Evolutionary conservation across 140 eudicot genomes (phyloP).

Genomic region (Flaveria floridana): DNA sequence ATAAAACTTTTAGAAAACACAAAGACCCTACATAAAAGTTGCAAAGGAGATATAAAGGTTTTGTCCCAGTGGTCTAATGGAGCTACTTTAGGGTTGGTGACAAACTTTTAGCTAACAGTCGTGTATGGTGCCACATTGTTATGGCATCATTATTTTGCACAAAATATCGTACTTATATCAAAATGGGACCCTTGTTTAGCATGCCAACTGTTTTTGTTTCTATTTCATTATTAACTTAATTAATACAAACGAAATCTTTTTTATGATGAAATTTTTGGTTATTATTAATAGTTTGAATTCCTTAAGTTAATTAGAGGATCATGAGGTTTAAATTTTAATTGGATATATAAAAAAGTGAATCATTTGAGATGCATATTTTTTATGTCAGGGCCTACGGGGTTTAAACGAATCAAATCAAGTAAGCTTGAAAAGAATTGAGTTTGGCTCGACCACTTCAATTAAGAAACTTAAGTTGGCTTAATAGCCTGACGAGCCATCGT

Average conservation of each 20-base stretch:
- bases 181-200: constrained; percentile 15
- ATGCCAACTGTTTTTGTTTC: constrained; percentile 1
- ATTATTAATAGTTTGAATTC: too few species aligned
- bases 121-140: constrained; percentile 24
- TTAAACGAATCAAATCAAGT: not conserved
- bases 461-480: too few species aligned
- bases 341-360: not conserved
- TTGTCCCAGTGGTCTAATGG: constrained; percentile 25
- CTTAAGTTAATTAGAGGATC: too few species aligned
- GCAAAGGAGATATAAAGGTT: constrained; percentile 27
- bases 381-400: not conserved
- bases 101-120: constrained; percentile 24
- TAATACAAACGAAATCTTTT: not conserved
- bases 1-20: not conserved
- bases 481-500: too few species aligned
- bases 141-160: constrained; percentile 9
- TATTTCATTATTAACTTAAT: not conserved
- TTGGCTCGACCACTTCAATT: not conserved
- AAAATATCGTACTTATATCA: constrained; percentile 21
- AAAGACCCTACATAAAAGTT: constrained; percentile 30
- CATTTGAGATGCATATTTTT: not conserved
- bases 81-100: constrained; percentile 31
- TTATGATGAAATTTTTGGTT: not conserved
- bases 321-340: not conserved
- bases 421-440: not conserved